Base-by-base conservation (phyloP, 208 protist genomes). In the Trypanosoma platydactyli region DNA sequence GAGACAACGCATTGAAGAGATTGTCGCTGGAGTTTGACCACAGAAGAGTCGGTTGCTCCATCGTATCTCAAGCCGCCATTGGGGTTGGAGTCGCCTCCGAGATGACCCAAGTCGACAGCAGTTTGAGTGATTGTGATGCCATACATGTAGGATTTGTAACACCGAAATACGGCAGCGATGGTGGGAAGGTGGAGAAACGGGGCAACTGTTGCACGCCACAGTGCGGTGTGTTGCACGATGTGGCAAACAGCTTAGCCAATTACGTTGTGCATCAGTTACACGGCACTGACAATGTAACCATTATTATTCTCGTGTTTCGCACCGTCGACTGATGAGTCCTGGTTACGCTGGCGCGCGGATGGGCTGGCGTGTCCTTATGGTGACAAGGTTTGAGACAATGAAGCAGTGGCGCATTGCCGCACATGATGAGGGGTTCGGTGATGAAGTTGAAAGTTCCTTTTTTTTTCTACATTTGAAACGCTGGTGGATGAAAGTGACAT, bases 211-310 rank as follows among this genome's bases (percentile, higher is more conserved):
- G 33, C 30, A 20, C 3, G 22, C 49, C 5, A 13, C 65, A 45
- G 20, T 50, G 54, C 29, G 63, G 22, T 29, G 15, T 60, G 20
- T 49, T 66, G 35, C 68, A 61, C n/a, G 58, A 55, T 30, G 49
- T 61, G 24, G 35, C 53, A 27, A 65, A 68, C 45, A 55, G 42
- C 5, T 73, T 89, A 38, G 73, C 75, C 5, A 65, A 84, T 50
- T 64, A 86, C 46, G 83, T 77, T 4, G 53, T 89, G 44, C 54
- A 82, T 54, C 49, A 54, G 3, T 57, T 75, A 18, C 60, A 53
- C 5, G 73, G 80, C 59, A 71, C 40, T 15, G 83, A 89, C 55
- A 89, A 89, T 71, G 81, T 84, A 12, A 79, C 83, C 5, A 63
- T 79, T 1, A 54, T 89, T 11, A 44, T 86, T 12, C 64, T 89